Conservation (phyloP, 495 filamentous ascomycete genomes). For the Aspergillus heteromorphus region DNA sequence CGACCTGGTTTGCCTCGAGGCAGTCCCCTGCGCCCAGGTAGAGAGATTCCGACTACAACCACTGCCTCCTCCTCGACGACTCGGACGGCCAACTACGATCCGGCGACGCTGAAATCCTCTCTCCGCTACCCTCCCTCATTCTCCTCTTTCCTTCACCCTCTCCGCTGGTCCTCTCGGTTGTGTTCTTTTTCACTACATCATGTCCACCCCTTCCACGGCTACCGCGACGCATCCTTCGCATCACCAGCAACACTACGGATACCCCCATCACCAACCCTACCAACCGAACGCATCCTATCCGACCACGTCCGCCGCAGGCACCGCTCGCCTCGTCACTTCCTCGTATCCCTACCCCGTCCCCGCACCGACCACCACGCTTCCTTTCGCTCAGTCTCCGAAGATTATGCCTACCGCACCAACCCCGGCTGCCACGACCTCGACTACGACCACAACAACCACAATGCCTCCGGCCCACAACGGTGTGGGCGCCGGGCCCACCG, state of each 20-base stretch:
- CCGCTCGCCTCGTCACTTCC: conserved; percentile 46
- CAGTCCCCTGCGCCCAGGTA: neutral
- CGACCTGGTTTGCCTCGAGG: neutral
- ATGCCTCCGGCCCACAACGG: conserved; percentile 28
- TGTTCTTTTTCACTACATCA: conserved; percentile 36
- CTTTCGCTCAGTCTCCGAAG: conserved; percentile 33
- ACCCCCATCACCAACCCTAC: conserved; percentile 63
- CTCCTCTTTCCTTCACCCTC: conserved; percentile 1
- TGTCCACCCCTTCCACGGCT: conserved; percentile 83
- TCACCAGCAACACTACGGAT: conserved; percentile 64
- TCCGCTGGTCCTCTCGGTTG: conserved; percentile 30
- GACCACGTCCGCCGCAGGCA: conserved; percentile 44
- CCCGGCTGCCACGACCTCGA: conserved; percentile 30
- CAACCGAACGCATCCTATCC: conserved; percentile 51
- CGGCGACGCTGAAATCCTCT: conserved; percentile 1
- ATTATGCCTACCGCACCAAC: conserved; percentile 15
- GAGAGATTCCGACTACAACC: neutral
- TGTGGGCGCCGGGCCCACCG: conserved; percentile 25
- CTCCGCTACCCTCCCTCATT: conserved; percentile 3
- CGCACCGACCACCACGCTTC: conserved; percentile 36
- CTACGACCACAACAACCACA: conserved; percentile 21
- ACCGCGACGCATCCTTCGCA: conserved; percentile 65
- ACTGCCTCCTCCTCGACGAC: neutral
- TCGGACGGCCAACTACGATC: conserved; percentile 1
- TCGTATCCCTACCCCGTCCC: conserved; percentile 45